Percentiles rank a stretch among this genome's conserved stretches.
Evolutionary conservation across 2,329 filamentous ascomycete genomes (phyloP).

Genomic region (Cladophialophora exuberans): DNA sequence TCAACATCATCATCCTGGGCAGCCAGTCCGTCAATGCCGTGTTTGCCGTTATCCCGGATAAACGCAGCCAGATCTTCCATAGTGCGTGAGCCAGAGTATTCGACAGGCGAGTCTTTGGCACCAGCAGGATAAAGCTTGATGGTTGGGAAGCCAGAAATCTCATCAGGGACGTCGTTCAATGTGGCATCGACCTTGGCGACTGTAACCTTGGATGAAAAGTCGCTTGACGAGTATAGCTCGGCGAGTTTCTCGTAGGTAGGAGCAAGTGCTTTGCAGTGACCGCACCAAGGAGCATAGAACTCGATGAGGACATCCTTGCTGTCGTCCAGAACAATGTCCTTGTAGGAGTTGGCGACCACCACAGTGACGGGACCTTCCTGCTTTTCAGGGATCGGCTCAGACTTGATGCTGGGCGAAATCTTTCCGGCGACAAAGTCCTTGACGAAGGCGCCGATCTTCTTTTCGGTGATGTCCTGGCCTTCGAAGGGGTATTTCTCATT

Average conservation of each 20-base stretch:
- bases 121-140: constrained; percentile 98
- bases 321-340: constrained; percentile 87
- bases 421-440: constrained; percentile 84
- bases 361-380: constrained; percentile 87
- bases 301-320: constrained; percentile 96
- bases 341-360: constrained; percentile 91
- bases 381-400: constrained; percentile 90
- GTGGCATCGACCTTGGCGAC: constrained; percentile 95
- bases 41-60: constrained; percentile 92
- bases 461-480: constrained; percentile 73
- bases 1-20: constrained; percentile 62
- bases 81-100: constrained; percentile 85
- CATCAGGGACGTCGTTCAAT: constrained; percentile 92
- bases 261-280: constrained; percentile 71
- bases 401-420: constrained; percentile 96
- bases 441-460: constrained; percentile 79
- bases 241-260: constrained; percentile 70
- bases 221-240: constrained; percentile 56
- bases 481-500: constrained; percentile 97
- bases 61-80: constrained; percentile 91
- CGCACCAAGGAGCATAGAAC: constrained; percentile 91
- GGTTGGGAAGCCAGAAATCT: constrained; percentile 96
- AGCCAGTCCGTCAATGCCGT: constrained; percentile 71
- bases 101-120: constrained; percentile 79
- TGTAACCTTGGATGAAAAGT: constrained; percentile 61